phyloP scores from a whole-genome alignment of 2,329 filamentous ascomycete species.

The Cercospora zeina region DNA sequence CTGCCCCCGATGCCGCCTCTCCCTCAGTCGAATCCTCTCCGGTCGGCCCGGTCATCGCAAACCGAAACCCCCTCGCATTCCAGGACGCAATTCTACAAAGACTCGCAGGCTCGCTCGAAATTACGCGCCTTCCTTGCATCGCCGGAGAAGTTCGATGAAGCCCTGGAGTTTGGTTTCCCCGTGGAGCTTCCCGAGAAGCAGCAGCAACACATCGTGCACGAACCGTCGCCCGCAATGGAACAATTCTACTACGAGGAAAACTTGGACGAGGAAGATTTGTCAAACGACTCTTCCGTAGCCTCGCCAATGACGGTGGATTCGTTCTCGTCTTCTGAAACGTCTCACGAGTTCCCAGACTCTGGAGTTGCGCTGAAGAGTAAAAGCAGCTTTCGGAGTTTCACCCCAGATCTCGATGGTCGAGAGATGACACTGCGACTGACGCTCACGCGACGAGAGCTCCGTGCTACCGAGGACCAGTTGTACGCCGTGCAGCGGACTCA shows the following conservation, averaged over 20 bases:
- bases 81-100: conserved; percentile 70
- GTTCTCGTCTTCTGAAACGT: conserved; percentile 5
- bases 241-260: neutral
- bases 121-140: conserved; percentile 83
- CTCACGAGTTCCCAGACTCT: conserved; percentile 42
- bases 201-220: neutral
- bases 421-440: conserved; percentile 99
- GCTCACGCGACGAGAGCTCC: conserved; percentile 82
- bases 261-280: neutral
- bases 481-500: conserved; percentile 54
- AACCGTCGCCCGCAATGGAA: neutral
- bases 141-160: conserved; percentile 93
- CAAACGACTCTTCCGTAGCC: neutral
- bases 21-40: conserved; percentile 21
- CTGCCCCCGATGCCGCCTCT: conserved; percentile 31
- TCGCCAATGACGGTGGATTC: neutral
- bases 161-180: conserved; percentile 89
- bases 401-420: conserved; percentile 45
- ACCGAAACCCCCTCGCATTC: conserved; percentile 3
- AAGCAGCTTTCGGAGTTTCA: conserved; percentile 20
- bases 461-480: conserved; percentile 69
- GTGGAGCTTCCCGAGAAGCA: conserved; percentile 13
- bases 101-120: conserved; percentile 83
- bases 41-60: conserved; percentile 12
- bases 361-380: conserved; percentile 35